Conservation (phyloP, 305 asterid genomes). For the Plantago coronopus region DNA sequence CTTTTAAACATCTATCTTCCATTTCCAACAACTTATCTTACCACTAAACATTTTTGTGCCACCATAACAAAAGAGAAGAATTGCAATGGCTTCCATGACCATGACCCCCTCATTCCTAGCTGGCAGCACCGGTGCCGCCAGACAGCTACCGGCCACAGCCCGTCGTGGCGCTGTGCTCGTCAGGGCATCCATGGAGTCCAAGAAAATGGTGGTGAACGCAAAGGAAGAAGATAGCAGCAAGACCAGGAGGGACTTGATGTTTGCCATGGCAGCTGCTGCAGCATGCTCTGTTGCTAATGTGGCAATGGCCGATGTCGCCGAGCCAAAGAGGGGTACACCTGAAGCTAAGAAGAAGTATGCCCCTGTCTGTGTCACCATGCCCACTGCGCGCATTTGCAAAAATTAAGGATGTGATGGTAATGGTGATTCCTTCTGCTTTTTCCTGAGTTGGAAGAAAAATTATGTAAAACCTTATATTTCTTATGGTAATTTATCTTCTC, state of each 20-base stretch:
- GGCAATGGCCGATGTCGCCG: slow-evolving; percentile 47
- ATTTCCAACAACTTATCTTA: not conserved
- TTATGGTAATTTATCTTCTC: slow-evolving; percentile 5
- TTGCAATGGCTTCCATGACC: slow-evolving; percentile 57
- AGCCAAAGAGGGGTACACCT: slow-evolving; percentile 48
- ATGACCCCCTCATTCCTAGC: slow-evolving; percentile 46
- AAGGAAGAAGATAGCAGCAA: slow-evolving; percentile 29
- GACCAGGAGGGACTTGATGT: slow-evolving; percentile 52
- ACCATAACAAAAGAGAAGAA: not conserved
- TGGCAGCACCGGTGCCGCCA: slow-evolving; percentile 25
- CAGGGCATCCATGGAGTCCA: slow-evolving; percentile 40
- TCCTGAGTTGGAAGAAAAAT: not conserved
- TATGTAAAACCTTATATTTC: slow-evolving; percentile 21
- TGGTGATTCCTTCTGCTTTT: slow-evolving; percentile 1
- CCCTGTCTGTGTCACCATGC: slow-evolving; percentile 66
- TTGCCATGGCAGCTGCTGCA: slow-evolving; percentile 55
- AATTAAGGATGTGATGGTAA: slow-evolving; percentile 16
- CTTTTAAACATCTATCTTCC: slow-evolving; percentile 21
- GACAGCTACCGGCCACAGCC: slow-evolving; percentile 31
- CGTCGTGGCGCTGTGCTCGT: slow-evolving; percentile 33
- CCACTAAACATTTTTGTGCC: not conserved
- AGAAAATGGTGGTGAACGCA: slow-evolving; percentile 14
- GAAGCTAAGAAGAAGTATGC: slow-evolving; percentile 78
- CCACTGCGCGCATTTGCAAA: slow-evolving; percentile 74
- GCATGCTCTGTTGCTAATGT: slow-evolving; percentile 40